Base-by-base conservation (phyloP, 2,329 filamentous ascomycete genomes). In the Teratosphaeria destructans region DNA sequence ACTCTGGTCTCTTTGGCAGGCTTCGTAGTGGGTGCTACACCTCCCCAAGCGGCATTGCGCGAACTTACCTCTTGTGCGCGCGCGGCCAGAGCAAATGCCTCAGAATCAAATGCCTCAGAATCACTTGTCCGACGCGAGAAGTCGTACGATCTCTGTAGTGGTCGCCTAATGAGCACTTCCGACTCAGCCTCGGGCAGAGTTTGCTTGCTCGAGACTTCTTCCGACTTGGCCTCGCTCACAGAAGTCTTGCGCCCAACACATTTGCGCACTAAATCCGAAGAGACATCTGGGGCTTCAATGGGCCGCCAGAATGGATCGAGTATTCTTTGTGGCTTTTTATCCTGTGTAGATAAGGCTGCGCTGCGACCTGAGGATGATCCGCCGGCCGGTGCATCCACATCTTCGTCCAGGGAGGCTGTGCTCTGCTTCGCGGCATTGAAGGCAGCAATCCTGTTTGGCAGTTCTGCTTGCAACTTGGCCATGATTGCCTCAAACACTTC, bases 401-500 rank as follows among this genome's bases (percentile, higher is more conserved):
- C 14, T 23, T 43, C 27, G 23, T 19, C 29, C n/a, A 26, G n/a
- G 5, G 16, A 39, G n/a, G 37, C 6, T 6, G 5, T 49, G 6
- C 7, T 23, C 32, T 35, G 54, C 23, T 37, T 35, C 53, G 52
- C 23, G 5, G 37, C 52, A 26, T 37, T 37, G 11, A 54, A 32
- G 16, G 26, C 27, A 14, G 26, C 52, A 11, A 29, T 54, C 26
- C 26, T 29, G 23, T 32, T 29, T 5, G 43, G 52, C 26, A 56
- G 29, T n/a, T 52, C 39, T 23, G 23, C 19, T n/a, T 47, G 27
- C 27, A 59, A n/a, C 8, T 32, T 47, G 5, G 57, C 57, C 57
- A 59, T 12, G 37, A 59, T 56, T 16, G 16, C 37, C 26, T 59
- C 57, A 35, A 59, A 59, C 1, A 29, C 14, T 54, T 52, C 7